Base-by-base conservation (phyloP, 1,284 basidiomycete species). In the Melampsora americana region DNA sequence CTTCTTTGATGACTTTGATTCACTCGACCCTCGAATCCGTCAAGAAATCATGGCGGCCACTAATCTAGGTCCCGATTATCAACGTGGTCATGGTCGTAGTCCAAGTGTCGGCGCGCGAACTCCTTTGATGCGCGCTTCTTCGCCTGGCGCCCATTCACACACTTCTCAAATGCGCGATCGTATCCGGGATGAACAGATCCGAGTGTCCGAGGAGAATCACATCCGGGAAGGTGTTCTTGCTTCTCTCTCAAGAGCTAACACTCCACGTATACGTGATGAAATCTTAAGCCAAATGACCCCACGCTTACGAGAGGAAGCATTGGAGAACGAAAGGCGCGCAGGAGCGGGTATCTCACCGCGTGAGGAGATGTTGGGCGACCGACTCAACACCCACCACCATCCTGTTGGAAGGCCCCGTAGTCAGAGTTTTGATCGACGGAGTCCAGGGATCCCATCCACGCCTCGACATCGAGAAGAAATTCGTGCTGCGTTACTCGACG, bases 1-100 rank as follows among this genome's bases (percentile, higher is more conserved):
- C 28, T n/a, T 74, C 14, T 66, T 56, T 14, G 71, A 74, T 42
- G 71, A 74, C 35, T 66, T 74, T 12, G 64, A 74, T 32, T 35
- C 50, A 6, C 18, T 60, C 60, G 46, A 42, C 42, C 71, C 64
- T 26, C 42, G 65, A 28, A 42, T 66, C 4, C 64, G 65, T 67
- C 48, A 42, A n/a, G 65, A 74, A 26, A 65, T 42, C 9, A 2
- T 60, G 11, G 66, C 71, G 26, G 64, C 66, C 0, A 44, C 39
- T 48, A 50, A 6, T n/a, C 42, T 67, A 42, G 44, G 48, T 35
- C 35, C 56, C 14, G 71, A 66, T 56, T 67, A 60, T 35, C 56
- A 50, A 59, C 53, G 64, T 42, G 50, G 71, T 35, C 39, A 42
- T 42, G 39, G 39, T 42, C 39, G 39, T 11, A 74, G 64, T 60